These are phyloP conservation scores for Candida odintsovae DNA, from an alignment of 805 yeast genomes.

Conservation along the genomic window DNA sequence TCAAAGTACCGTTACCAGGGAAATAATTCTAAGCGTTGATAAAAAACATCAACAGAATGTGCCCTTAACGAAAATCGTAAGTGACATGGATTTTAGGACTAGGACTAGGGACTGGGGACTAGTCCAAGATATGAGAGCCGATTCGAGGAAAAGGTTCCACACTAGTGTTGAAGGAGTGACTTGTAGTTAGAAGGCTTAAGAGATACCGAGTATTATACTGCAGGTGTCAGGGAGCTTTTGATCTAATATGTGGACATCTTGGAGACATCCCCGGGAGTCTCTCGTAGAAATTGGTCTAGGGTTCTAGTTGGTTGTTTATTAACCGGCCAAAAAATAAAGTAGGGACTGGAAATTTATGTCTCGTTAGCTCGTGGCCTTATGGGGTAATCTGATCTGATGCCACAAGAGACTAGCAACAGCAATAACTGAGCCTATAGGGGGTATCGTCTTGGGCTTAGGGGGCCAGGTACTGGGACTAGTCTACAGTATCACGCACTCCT, in stretches of 20 bases:
- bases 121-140: neutral
- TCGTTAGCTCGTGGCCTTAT: neutral
- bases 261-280: no score
- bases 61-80: neutral
- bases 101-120: neutral
- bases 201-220: no score
- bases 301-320: no score
- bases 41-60: neutral
- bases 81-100: neutral
- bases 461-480: neutral
- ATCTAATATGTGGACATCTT: no score
- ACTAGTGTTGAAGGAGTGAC: no score
- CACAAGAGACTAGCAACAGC: neutral
- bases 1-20: neutral
- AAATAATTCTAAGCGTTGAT: neutral
- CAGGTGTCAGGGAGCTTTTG: no score
- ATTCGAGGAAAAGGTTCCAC: neutral
- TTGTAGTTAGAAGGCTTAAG: no score
- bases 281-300: no score
- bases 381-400: neutral
- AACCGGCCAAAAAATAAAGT: neutral
- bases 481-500: neutral
- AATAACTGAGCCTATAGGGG: neutral
- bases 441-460: neutral
- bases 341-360: neutral